Evolutionary conservation across 2,329 filamentous ascomycete genomes (phyloP), one percentile per base, ranked within the genome.

Genomic region (Blastomyces parvus): DNA sequence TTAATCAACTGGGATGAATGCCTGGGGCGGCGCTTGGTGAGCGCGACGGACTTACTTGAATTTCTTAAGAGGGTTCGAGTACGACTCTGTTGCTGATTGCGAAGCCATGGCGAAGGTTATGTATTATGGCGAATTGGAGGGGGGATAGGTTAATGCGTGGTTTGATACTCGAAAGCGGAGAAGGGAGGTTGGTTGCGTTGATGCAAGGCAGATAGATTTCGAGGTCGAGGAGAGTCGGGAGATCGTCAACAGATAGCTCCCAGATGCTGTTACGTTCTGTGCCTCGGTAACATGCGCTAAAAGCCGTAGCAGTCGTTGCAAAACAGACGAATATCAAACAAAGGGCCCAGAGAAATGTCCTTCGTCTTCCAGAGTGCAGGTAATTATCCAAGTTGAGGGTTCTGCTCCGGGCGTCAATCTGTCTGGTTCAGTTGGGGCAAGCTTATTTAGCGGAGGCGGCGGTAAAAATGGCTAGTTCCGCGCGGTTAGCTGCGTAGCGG

Each of bases 41-140:
- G 13, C 48, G 13, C 22, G 22, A 25, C 7, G 42, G 50, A 53
- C 79, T 64, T 83, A 97, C 92, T 99, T 99, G 88, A 97, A 99
- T 80, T 99, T 99, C 89, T 99, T 99, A 81, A 99, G 83, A 73
- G 94, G 94, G 83, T 97, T 97, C 78, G 95, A 97, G 84, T 97
- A 99, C 68, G 90, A 90, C 78, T 89, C 90, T 74, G 87, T 87
- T 64, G 79, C 80, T 71, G 86, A 81, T 80, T 91, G 86, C 66
- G 77, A 75, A 78, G 92, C 90, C 92, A 96, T 96, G 76, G 66
- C 36, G 25, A 58, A 30, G 33, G 25, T 17, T 44, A 30, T 44
- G 27, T 14, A 22, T 36, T 63, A 46, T 42, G n/a, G 13, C 48
- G 27, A 33, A 46, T 50, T 27, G 22, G 17, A 6, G 40, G 27